Conservation (phyloP, 306 rosid species). For the Prunus mira region DNA sequence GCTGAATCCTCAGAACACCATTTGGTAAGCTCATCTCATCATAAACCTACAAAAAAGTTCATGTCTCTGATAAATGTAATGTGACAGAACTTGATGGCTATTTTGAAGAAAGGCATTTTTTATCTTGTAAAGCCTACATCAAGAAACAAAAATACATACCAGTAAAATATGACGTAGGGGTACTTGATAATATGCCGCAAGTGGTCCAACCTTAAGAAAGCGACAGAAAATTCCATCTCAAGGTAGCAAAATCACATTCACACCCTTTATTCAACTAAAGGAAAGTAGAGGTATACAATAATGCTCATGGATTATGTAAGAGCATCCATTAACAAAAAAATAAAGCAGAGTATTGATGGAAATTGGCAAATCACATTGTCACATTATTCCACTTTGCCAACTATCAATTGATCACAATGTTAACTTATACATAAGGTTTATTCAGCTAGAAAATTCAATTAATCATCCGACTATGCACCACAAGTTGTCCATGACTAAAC, state of each 20-base stretch:
- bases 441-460: neutral
- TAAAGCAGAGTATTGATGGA: neutral
- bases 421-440: neutral
- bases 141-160: conserved; percentile 38
- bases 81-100: neutral
- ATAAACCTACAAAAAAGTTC: conserved; percentile 47
- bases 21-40: conserved; percentile 98
- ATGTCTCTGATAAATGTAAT: neutral
- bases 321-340: neutral
- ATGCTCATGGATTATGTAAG: neutral
- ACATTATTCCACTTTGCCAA: neutral
- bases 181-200: conserved; percentile 83
- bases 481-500: neutral
- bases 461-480: neutral
- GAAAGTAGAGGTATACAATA: neutral
- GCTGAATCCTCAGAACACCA: conserved; percentile 83
- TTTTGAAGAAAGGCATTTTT: neutral
- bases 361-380: neutral
- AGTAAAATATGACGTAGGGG: conserved; percentile 86
- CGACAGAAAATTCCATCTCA: neutral
- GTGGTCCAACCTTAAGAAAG: conserved; percentile 80
- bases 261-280: neutral
- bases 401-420: neutral
- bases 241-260: neutral
- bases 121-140: conserved; percentile 1